phyloP scores from a whole-genome alignment of 2,329 filamentous ascomycete genomes.

The Alternaria ethzedia region DNA sequence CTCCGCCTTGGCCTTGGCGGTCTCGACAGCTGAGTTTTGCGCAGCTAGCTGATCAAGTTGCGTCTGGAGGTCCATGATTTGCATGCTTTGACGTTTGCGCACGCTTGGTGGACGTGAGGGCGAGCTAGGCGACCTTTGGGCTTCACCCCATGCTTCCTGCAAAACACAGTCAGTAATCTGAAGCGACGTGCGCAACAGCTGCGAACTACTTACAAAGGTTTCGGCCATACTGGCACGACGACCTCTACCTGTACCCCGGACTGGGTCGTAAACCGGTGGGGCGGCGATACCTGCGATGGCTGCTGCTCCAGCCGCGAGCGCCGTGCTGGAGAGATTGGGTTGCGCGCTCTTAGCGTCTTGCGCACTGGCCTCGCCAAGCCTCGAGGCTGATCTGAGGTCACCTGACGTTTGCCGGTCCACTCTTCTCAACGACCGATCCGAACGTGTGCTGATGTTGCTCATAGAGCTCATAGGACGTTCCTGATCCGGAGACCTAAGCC shows the following conservation, averaged over 20 bases:
- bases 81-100: slow-evolving; percentile 96
- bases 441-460: slow-evolving; percentile 63
- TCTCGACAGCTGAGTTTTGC: slow-evolving; percentile 81
- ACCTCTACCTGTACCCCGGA: slow-evolving; percentile 86
- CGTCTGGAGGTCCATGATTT: slow-evolving; percentile 85
- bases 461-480: slow-evolving; percentile 67
- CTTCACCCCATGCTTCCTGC: slow-evolving; percentile 93
- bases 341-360: slow-evolving; percentile 42
- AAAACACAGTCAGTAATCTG: slow-evolving; percentile 34
- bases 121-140: slow-evolving; percentile 86
- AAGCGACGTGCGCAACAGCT: slow-evolving; percentile 12
- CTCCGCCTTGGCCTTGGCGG: slow-evolving; percentile 75
- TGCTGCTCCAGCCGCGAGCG: slow-evolving; percentile 44
- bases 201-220: slow-evolving; percentile 78
- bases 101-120: slow-evolving; percentile 94
- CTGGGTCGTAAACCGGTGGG: slow-evolving; percentile 70
- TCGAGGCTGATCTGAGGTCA: slow-evolving; percentile 74
- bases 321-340: slow-evolving; percentile 40
- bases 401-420: slow-evolving; percentile 72
- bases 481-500: slow-evolving; percentile 52
- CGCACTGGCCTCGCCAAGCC: slow-evolving; percentile 59
- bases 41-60: slow-evolving; percentile 82
- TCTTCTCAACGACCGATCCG: slow-evolving; percentile 74
- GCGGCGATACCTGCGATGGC: slow-evolving; percentile 54
- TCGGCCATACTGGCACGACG: slow-evolving; percentile 84